Conservation (phyloP, 257 asterid genomes). For the Nicotiana noctiflora region DNA sequence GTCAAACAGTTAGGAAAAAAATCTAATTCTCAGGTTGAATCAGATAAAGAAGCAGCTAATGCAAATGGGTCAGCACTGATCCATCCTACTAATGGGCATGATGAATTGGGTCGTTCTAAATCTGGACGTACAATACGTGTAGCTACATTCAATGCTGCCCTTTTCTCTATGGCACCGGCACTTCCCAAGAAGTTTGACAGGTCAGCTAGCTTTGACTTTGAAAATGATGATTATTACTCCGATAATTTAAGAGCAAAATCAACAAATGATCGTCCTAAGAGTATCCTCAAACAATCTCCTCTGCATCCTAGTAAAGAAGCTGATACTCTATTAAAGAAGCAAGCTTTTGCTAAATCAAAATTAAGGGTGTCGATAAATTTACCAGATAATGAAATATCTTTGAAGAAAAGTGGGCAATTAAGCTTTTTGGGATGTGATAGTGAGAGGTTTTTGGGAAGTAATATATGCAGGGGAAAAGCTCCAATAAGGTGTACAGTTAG, state of each 20-base stretch:
- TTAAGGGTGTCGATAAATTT: constrained; percentile 79
- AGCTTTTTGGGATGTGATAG: constrained; percentile 22
- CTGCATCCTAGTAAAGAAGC: constrained; percentile 31
- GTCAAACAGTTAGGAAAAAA: constrained; percentile 52
- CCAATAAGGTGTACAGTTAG: constrained; percentile 36
- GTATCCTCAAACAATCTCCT: constrained; percentile 81
- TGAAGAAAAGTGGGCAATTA: constrained; percentile 53
- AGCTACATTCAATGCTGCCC: constrained; percentile 93
- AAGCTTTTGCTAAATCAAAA: constrained; percentile 57
- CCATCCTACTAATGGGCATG: constrained; percentile 44
- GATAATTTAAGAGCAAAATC: constrained; percentile 33
- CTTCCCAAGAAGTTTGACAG: constrained; percentile 33
- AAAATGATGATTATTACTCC: constrained; percentile 17
- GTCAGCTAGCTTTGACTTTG: constrained; percentile 28
- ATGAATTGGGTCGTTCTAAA: constrained; percentile 31
- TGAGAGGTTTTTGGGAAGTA: constrained; percentile 7
- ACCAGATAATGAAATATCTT: constrained; percentile 88
- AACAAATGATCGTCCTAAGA: constrained; percentile 52
- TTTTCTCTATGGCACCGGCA: constrained; percentile 95
- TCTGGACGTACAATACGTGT: constrained; percentile 33
- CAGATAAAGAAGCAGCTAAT: constrained; percentile 10
- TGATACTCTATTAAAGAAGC: constrained; percentile 29
- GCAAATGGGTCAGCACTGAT: constrained; percentile 54
- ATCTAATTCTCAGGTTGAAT: constrained; percentile 20
- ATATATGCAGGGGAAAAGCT: constrained; percentile 42